These are phyloP conservation scores for Harrya chromipes DNA, from an alignment of 768 basidiomycete genomes.

Conservation along the genomic window DNA sequence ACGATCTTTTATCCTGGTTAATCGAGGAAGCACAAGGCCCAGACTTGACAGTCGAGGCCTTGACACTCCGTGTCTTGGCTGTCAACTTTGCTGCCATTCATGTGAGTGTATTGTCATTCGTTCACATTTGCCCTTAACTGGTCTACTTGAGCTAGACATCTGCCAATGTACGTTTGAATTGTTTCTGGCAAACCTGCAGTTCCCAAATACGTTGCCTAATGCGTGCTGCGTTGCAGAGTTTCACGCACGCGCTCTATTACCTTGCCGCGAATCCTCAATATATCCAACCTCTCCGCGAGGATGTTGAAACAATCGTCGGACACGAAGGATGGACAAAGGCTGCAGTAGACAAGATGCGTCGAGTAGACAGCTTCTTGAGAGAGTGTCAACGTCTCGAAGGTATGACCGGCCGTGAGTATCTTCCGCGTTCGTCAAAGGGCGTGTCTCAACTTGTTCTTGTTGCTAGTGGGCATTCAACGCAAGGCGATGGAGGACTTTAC, in stretches of 20 bases:
- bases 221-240: conserved; percentile 16
- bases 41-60: conserved; percentile 16
- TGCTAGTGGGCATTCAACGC: conserved; percentile 21
- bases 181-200: no score
- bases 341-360: conserved; percentile 29
- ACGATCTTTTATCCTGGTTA: conserved; percentile 36
- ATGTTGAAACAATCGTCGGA: conserved; percentile 29
- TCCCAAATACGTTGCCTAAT: neutral
- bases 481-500: conserved; percentile 30
- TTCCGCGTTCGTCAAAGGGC: conserved; percentile 6
- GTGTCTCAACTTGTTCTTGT: conserved; percentile 17
- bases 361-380: conserved; percentile 41
- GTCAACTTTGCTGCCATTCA: conserved; percentile 21
- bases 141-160: conserved; percentile 14
- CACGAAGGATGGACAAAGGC: conserved; percentile 26
- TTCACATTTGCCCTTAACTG: neutral
- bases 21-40: conserved; percentile 25
- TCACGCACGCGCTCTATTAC: conserved; percentile 34
- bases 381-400: conserved; percentile 33
- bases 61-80: conserved; percentile 17
- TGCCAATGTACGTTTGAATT: conserved; percentile 9
- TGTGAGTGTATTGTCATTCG: conserved; percentile 9
- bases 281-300: conserved; percentile 34
- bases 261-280: conserved; percentile 36
- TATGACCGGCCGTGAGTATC: conserved; percentile 17